These are phyloP conservation scores for Eragrostis nindensis DNA, from an alignment of 176 grass and related monocot genomes.

Conservation along the genomic window DNA sequence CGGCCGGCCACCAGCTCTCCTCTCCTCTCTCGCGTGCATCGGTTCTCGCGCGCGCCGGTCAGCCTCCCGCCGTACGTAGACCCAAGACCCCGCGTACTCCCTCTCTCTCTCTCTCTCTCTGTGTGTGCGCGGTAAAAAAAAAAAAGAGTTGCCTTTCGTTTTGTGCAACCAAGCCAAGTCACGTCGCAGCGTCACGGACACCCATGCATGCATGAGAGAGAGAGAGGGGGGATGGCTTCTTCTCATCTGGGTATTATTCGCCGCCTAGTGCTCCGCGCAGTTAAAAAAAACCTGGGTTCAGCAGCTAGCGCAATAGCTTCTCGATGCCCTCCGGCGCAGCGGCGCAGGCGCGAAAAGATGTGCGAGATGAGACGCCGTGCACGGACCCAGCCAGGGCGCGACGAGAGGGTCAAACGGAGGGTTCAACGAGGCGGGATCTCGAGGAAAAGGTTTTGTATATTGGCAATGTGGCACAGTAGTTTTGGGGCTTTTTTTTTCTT, in stretches of 20 bases:
- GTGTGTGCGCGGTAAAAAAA: background rate
- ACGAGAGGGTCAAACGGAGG: background rate
- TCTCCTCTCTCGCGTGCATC: background rate
- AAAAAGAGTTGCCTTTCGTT: background rate
- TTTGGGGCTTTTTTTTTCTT: background rate
- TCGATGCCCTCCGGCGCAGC: background rate
- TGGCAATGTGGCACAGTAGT: too few relatives aligned
- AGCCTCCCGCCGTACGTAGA: background rate
- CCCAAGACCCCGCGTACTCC: background rate
- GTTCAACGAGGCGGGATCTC: background rate
- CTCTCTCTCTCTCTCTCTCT: background rate
- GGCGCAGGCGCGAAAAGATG: background rate
- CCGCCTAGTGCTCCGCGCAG: background rate
- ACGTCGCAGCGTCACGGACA: conserved; percentile 5
- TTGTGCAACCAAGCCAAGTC: background rate
- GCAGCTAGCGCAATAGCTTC: too few relatives aligned
- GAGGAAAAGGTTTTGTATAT: background rate
- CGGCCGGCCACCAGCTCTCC: background rate
- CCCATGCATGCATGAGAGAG: background rate
- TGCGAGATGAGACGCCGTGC: background rate
- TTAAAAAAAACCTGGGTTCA: too few relatives aligned
- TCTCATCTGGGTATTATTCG: background rate
- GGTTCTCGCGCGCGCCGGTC: background rate
- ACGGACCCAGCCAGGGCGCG: too few relatives aligned
- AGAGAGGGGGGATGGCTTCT: background rate